Evolutionary conservation across 225 moss, liverwort and hornwort species (phyloP), one percentile per base, ranked within the genome.

Genomic region (Physcomitrium patens): DNA sequence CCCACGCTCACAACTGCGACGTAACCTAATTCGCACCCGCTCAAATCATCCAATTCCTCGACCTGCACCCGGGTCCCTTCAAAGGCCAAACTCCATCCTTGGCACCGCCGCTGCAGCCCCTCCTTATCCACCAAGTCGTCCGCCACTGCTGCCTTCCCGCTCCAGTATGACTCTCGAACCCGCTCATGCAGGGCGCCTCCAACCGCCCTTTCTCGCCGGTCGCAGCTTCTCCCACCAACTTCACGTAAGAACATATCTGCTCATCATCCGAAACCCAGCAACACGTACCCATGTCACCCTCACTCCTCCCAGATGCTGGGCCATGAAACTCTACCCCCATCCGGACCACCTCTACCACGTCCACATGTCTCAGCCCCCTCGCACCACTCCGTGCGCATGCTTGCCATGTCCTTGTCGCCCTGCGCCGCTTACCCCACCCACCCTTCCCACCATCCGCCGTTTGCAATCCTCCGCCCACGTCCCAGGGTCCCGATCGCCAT

Each of bases 171-270:
- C 31, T 37, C 31, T 37, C 31, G 5, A 37, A 37, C 31, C 31
- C 2, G 31, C 31, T 37, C 1, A 37, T 7, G 31, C 31, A 37
- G n/a, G n/a, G 31, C 31, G 31, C 31, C 31, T 94, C 91, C 4
- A 94, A 80, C 55, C 75, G 82, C 58, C 83, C 77, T 72, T 91
- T 90, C 79, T 86, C 90, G 5, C 91, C 91, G 17, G 84, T 91
- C 77, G 91, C 93, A 24, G 91, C 69, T 14, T 89, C 90, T 8
- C 93, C 91, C 1, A 91, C 91, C 65, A 88, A 94, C 27, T 90
- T 91, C 93, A 94, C 10, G 91, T 91, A 1, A 90, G 91, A 43
- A 90, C 90, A 55, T 94, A 86, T n/a, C 62, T 74, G 7, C 75
- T 59, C 19, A 77, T 65, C 27, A 57, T 50, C 20, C 12, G 26